A percentile compares a stretch with the other conserved stretches of the same genome.
These are phyloP conservation scores for Antitrichia curtipendula DNA, from an alignment of 225 moss, liverwort and hornwort species.

Conservation along the genomic window DNA sequence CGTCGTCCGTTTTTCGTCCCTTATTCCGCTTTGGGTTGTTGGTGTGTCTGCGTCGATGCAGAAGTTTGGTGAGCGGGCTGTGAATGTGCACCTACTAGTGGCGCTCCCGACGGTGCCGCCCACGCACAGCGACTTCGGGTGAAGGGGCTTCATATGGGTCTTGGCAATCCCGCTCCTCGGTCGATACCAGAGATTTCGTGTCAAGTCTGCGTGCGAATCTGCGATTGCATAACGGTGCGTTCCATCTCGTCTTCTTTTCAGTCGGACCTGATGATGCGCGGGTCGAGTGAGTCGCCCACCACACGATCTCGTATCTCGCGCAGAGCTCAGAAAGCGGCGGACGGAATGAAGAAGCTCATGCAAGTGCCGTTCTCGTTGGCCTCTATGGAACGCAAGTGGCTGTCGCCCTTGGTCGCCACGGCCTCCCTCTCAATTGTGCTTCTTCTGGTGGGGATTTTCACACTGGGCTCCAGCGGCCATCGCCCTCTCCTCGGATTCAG, in stretches of 20 bases:
- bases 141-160: not conserved
- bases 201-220: not conserved
- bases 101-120: not conserved
- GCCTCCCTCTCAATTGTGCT: slow-evolving; percentile 61
- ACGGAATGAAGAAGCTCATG: slow-evolving; percentile 70
- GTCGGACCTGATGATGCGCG: slow-evolving; percentile 7
- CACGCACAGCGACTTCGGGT: slow-evolving; percentile 12
- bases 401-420: slow-evolving; percentile 56
- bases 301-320: slow-evolving; percentile 20
- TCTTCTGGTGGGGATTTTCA: slow-evolving; percentile 57
- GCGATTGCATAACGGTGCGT: not conserved
- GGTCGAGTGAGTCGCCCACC: slow-evolving; percentile 17
- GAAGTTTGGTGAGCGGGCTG: not conserved
- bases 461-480: slow-evolving; percentile 40
- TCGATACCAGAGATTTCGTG: not conserved
- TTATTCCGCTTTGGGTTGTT: not conserved
- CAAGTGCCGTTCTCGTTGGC: slow-evolving; percentile 49
- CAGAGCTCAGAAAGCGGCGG: slow-evolving; percentile 15
- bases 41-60: slow-evolving; percentile 8
- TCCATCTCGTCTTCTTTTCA: not conserved
- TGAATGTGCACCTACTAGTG: not conserved
- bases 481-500: slow-evolving; percentile 3
- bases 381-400: slow-evolving; percentile 84
- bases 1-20: not conserved
- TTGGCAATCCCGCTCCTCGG: not conserved